These are phyloP conservation scores for Babesia gibsoni DNA, from an alignment of 169 alveolate species.

Conservation along the genomic window DNA sequence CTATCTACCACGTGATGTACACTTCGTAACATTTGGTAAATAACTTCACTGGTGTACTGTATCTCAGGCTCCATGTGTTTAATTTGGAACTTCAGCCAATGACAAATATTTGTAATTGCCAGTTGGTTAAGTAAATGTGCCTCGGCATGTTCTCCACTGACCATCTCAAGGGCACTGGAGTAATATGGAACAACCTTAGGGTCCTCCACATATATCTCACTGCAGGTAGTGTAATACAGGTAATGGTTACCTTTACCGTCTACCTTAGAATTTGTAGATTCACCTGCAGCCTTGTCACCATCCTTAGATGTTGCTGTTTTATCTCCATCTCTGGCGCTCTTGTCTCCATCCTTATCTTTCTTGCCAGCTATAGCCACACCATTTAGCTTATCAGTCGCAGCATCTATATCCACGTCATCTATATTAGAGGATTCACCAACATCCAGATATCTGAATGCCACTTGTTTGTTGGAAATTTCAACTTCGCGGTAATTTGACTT, in stretches of 20 bases:
- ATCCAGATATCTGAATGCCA: constrained; percentile 62
- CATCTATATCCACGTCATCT: constrained; percentile 5
- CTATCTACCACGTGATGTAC: constrained; percentile 82
- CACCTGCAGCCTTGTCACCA: constrained; percentile 41
- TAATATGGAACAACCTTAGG: constrained; percentile 55
- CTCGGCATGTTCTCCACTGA: constrained; percentile 81
- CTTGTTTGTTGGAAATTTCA: constrained; percentile 61
- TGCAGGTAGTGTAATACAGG: constrained; percentile 61
- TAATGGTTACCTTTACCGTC: constrained; percentile 43
- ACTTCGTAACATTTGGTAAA: constrained; percentile 84
- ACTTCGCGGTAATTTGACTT: constrained; percentile 64
- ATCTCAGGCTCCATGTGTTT: constrained; percentile 81
- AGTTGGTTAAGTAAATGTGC: constrained; percentile 76
- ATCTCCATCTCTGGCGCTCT: constrained; percentile 51
- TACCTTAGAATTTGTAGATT: constrained; percentile 25
- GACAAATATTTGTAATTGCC: constrained; percentile 78
- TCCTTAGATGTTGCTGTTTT: constrained; percentile 47
- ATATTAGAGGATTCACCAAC: not conserved
- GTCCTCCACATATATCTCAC: constrained; percentile 63
- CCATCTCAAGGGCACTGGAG: constrained; percentile 61
- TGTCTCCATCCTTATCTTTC: not conserved
- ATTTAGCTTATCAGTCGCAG: not conserved
- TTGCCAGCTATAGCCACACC: not conserved
- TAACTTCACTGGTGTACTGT: constrained; percentile 74
- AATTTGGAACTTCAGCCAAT: constrained; percentile 83